Evolutionary conservation across 2,329 filamentous ascomycete species (phyloP), one percentile per base, ranked within the genome.

Genomic region (Myotisia sp.): DNA sequence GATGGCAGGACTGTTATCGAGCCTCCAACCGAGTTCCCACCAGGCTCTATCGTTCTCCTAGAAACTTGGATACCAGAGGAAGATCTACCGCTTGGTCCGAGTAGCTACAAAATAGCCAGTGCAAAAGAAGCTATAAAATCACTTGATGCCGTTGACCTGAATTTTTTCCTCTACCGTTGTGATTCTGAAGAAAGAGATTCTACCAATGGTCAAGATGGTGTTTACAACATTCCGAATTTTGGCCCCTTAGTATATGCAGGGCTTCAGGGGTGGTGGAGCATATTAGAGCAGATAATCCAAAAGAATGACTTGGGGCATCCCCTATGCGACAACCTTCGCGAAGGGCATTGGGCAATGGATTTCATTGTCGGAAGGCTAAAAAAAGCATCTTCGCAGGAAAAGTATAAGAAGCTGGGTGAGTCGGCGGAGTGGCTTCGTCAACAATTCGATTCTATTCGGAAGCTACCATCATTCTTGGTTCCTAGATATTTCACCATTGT

Each of bases 251-350:
- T 94, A 2, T 98, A 95, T 55, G 87, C 87, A 40, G 90, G 90
- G 40, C 68, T 98, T n/a, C 90, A 98, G 55, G 92, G 92, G 23
- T 98, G 90, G 87, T 93, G 87, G 85, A 94, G 85, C 53, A 65
- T 93, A 1, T 63, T 98, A 26, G 78, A 84, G 47, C 68, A 80
- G 37, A 79, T 98, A 41, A 81, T 95, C 46, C 71, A 69, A 33
- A 76, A 90, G 43, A 98, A 98, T 54, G 76, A 95, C 51, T 71
- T 98, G 6, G 90, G 82, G 1, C 90, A 98, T 52, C 82, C 90
- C 0, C 68, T 98, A 7, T 95, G 87, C 56, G 79, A 94, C 49
- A 87, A 98, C 50, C 70, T 98, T 4, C 77, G 90, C 33, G 73
- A 92, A 44, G 90, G 90, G 0, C 75, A 86, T 44, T 98, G 90